Evolutionary conservation across 2,329 filamentous ascomycete genomes (phyloP).

Genomic region (Beauveria medogensis): DNA sequence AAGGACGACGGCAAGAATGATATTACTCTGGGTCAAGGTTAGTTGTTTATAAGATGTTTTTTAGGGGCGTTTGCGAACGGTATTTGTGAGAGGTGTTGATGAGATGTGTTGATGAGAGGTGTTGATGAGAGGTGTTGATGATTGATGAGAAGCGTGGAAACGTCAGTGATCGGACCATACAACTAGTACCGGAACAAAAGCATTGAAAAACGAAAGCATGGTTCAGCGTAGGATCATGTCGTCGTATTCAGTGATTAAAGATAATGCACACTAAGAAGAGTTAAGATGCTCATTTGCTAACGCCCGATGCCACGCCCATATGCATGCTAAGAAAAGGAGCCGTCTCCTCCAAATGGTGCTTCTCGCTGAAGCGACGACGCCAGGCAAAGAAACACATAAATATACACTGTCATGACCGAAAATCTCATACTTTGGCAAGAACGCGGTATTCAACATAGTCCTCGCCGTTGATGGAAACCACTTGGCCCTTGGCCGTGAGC

Average conservation of each 20-base stretch:
- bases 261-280: not conserved
- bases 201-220: too few relatives aligned
- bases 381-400: not conserved
- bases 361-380: not conserved
- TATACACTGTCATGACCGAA: not conserved
- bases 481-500: conserved; percentile 52
- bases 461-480: conserved; percentile 57
- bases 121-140: too few relatives aligned
- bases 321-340: conserved; percentile 2
- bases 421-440: conserved; percentile 40
- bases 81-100: not conserved
- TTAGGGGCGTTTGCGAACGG: not conserved
- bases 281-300: not conserved
- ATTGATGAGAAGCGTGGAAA: too few relatives aligned
- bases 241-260: not conserved
- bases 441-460: conserved; percentile 61
- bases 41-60: too few relatives aligned
- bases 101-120: too few relatives aligned
- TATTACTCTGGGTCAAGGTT: not conserved
- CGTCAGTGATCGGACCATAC: too few relatives aligned
- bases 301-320: not conserved
- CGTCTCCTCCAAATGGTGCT: not conserved
- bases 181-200: too few relatives aligned
- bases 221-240: not conserved
- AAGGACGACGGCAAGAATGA: conserved; percentile 14